Percentiles rank a stretch among this genome's conserved stretches.
Conservation (phyloP, 257 asterid species). For the Sherardia arvensis region DNA sequence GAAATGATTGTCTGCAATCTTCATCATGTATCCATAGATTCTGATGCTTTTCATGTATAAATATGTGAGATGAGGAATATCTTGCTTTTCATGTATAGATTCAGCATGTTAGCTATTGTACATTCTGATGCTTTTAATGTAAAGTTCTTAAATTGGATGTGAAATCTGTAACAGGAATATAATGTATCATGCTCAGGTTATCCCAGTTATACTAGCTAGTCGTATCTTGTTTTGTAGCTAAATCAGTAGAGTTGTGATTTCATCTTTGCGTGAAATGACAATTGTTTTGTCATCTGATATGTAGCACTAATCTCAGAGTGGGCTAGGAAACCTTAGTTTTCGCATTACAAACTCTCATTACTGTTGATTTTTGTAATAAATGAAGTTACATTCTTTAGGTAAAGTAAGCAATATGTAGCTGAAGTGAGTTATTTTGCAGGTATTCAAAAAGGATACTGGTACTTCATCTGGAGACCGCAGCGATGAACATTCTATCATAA, state of each 20-base stretch:
- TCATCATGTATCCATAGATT: background rate
- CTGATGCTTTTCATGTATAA: background rate
- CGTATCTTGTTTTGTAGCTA: background rate
- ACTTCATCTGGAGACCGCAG: slow-evolving; percentile 16
- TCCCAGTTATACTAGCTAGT: background rate
- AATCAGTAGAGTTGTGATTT: background rate
- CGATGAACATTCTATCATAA: slow-evolving; percentile 25
- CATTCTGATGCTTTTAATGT: too few species aligned
- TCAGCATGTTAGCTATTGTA: too few species aligned
- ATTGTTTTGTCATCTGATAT: background rate
- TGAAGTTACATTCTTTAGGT: too few species aligned
- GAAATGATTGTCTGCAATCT: background rate
- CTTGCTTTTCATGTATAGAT: too few species aligned
- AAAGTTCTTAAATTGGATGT: background rate
- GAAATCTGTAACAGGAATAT: background rate
- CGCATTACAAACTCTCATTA: background rate
- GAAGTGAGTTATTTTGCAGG: slow-evolving; percentile 35
- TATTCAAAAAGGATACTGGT: slow-evolving; percentile 42
- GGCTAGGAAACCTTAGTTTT: background rate
- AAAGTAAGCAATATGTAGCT: slow-evolving; percentile 6
- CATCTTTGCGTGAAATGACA: background rate
- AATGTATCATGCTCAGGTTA: background rate
- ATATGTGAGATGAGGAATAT: too few species aligned
- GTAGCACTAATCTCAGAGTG: background rate
- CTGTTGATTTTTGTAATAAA: background rate